Base-by-base conservation (phyloP, 1,284 basidiomycete genomes). In the Paramarasmius palmivorus region DNA sequence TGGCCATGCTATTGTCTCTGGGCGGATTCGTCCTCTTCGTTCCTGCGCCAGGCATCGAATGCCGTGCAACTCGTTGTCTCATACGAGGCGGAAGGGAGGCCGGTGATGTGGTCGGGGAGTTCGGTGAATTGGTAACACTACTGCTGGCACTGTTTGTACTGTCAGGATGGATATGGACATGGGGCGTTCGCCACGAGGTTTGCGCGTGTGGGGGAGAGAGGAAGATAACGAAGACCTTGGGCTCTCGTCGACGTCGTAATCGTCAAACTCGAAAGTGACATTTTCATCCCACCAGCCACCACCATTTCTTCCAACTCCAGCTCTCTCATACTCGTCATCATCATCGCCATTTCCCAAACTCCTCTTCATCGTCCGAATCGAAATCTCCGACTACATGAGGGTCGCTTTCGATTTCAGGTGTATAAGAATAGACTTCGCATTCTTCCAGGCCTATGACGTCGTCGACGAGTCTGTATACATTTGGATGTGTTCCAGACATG, bases 401-500 rank as follows among this genome's bases (percentile, higher is more conserved):
- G 73, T 99, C 97, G 39, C 91, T 90, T 64, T 97, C 94, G 58
- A 92, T 87, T 70, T 97, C 95, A 44, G 96, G 97, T 42, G 87
- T 84, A 76, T 95, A 99, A 2, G 93, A 92, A 73, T 90, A 99
- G 53, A 98, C 95, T 68, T 98, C 95, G 75, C 93, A 98, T 58
- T 98, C 94, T 38, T 84, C 76, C 32, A 99, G 80, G 7, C 91
- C 88, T 62, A 99, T 92, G 63, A 93, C 90, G 48, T 95, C 90
- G 78, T 96, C 91, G 45, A 99, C 82, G 47, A 93, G 83, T 53
- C 88, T 86, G 68, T 91, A 93, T 17, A 99, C 80, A 35, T 88
- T 83, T 0, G 94, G 93, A 68, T 97, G 92, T 35, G 82, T 84
- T 48, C 83, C 82, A 1, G 81, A 76, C 50, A 82, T 75, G 61